Evolutionary conservation across 1,284 basidiomycete genomes (phyloP), one percentile per base, ranked within the genome.

Genomic region (Melanopsichium pennsylvanicum): DNA sequence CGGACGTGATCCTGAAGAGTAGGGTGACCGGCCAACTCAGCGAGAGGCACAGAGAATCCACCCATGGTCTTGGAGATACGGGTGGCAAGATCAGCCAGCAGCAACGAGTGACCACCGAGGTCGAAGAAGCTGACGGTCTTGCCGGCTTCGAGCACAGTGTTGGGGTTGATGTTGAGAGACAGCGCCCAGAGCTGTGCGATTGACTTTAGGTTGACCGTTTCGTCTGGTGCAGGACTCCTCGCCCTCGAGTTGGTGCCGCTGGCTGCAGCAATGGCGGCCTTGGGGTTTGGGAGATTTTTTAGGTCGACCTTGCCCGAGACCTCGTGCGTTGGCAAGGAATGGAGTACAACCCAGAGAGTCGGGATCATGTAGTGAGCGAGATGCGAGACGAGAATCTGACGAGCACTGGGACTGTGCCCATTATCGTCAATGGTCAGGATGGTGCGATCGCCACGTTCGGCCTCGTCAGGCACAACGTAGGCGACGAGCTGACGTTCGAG

Each of bases 311-410:
- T 80, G 42, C 79, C 79, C 2, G 78, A 80, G 23, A 80, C 79
- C 22, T 67, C 71, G 50, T 80, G 72, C 13, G 75, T 79, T 9
- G 79, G 79, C 2, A 80, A 52, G 34, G 61, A 67, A 15, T 78
- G 64, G 35, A 80, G 56, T 16, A 67, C 66, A 6, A 80, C 69
- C 79, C 79, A 80, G 19, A 80, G 55, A 0, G 78, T 69, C 2
- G 79, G 78, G 19, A 80, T 69, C 78, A 80, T 80, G 60, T 80
- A 80, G 46, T 77, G 78, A 3, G 78, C 78, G 13, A 80, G 66
- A 29, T 66, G 51, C 16, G 50, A 18, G 0, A 61, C 45, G 33
- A 80, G 67, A 18, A 62, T 47, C 27, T 72, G 56, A 23, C 78
- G 63, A 25, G 78, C 75, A 22, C 43, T 31, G 13, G 78, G 71